Evolutionary conservation across 805 yeast genomes (phyloP).

Genomic region (Torulaspora franciscae): DNA sequence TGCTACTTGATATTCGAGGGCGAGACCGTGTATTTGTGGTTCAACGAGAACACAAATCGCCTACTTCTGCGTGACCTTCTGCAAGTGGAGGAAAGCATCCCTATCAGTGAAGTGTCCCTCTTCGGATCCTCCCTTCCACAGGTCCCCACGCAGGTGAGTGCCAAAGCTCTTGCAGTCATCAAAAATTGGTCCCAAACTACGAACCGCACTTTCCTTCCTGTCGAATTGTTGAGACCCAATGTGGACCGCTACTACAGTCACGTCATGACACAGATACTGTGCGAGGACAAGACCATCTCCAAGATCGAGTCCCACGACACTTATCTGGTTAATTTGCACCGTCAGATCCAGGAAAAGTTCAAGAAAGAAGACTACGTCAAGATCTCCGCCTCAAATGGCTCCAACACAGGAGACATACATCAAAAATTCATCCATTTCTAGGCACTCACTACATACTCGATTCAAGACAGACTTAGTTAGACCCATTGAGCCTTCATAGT

Average conservation of each 20-base stretch:
- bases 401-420: constrained; percentile 19
- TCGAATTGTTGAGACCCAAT: constrained; percentile 31
- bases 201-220: constrained; percentile 23
- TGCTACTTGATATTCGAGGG: constrained; percentile 78
- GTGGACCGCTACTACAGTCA: constrained; percentile 30
- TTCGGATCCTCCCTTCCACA: constrained; percentile 56
- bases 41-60: constrained; percentile 65
- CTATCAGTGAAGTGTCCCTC: constrained; percentile 25
- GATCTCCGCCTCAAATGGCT: constrained; percentile 13
- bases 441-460: background rate
- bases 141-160: constrained; percentile 62
- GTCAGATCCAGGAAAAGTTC: constrained; percentile 48
- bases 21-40: constrained; percentile 51
- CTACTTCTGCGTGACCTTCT: constrained; percentile 68
- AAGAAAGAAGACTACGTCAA: constrained; percentile 42
- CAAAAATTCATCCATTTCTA: constrained; percentile 36
- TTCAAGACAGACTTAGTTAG: background rate
- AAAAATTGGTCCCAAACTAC: constrained; percentile 39
- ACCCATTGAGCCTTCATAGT: background rate
- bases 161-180: constrained; percentile 61
- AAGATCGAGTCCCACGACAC: constrained; percentile 57
- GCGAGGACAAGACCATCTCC: constrained; percentile 65
- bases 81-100: constrained; percentile 44
- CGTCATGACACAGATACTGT: constrained; percentile 50
- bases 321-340: constrained; percentile 64